Base-by-base conservation (phyloP, 1,284 basidiomycete species). In the Microbotryomycetes sp. region DNA sequence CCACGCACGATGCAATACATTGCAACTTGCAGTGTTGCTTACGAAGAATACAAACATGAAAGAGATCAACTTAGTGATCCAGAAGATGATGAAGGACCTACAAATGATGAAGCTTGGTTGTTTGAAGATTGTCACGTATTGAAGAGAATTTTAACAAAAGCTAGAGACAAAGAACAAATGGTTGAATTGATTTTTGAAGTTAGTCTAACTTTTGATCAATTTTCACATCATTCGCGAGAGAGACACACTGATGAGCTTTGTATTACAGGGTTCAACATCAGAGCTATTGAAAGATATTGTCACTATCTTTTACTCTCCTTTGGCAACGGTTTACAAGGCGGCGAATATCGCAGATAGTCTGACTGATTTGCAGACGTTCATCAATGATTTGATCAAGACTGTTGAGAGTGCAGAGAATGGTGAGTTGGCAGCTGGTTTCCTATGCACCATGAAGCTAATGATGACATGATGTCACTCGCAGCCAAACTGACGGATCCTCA, bases 291-390 rank as follows among this genome's bases (percentile, higher is more conserved):
- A 94, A 77, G 96, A 99, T 75, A 97, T 99, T 65, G 92, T 99
- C 71, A 97, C 96, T 14, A 98, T 99, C 65, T 98, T 99, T 77
- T 99, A 99, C 76, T 80, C 93, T 1, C 96, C 96, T 1, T 80
- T 99, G n/a, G 96, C 96, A 0, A 90, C 94, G 72, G 96, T 98
- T 2, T 99, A 98, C 79, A 88, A 90, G 73, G 94, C 94, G 4
- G 96, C 96, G 4, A 97, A 89, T 74, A 97, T 99, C 59, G 88
- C 89, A 12, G 94, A 98, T 74, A 96, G 92, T 2, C 76, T 99
- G 2, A 81, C 85, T 36, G 96, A 98, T 74, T 73, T 97, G 57
- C 96, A 98, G 76, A 88, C 82, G 64, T 99, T 99, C 75, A 84
- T 98, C 71, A 94, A 89, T 67, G 96, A 99, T 75, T 82, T 98